Percentiles rank a stretch among this genome's conserved stretches.
Evolutionary conservation across 352 stramenopile species (phyloP).

Genomic region (Thalassiosira exigua): DNA sequence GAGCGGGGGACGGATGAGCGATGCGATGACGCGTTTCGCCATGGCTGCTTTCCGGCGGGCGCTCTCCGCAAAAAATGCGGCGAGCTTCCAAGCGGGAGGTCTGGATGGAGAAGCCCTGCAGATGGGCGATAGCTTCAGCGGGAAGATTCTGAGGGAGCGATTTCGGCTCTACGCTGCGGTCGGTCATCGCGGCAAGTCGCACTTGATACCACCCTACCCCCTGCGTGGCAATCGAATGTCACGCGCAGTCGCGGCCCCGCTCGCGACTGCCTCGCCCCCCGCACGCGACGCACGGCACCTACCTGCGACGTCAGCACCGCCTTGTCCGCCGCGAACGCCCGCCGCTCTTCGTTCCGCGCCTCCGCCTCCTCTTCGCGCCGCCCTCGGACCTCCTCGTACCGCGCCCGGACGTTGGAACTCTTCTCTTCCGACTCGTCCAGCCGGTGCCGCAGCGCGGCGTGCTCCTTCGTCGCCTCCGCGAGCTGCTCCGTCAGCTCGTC

Average conservation of each 20-base stretch:
- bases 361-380: constrained; percentile 35
- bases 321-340: constrained; percentile 32
- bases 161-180: too few species aligned
- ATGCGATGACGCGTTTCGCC: too few species aligned
- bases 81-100: too few species aligned
- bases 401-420: constrained; percentile 32
- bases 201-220: too few species aligned
- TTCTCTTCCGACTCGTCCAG: constrained; percentile 46
- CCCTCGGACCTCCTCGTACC: constrained; percentile 31
- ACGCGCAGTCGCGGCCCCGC: constrained; percentile 44
- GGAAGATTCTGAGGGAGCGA: too few species aligned
- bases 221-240: constrained; percentile 60
- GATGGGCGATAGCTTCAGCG: too few species aligned
- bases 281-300: constrained; percentile 31
- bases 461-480: constrained; percentile 26
- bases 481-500: constrained; percentile 52
- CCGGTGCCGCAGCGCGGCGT: constrained; percentile 42
- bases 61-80: too few species aligned
- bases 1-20: too few species aligned
- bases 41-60: too few species aligned
- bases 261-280: constrained; percentile 34
- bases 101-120: too few species aligned
- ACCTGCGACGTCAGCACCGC: constrained; percentile 32
- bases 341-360: constrained; percentile 29
- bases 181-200: too few species aligned